Evolutionary conservation across 2,329 filamentous ascomycete species (phyloP).

Genomic region (Curvularia sp.): DNA sequence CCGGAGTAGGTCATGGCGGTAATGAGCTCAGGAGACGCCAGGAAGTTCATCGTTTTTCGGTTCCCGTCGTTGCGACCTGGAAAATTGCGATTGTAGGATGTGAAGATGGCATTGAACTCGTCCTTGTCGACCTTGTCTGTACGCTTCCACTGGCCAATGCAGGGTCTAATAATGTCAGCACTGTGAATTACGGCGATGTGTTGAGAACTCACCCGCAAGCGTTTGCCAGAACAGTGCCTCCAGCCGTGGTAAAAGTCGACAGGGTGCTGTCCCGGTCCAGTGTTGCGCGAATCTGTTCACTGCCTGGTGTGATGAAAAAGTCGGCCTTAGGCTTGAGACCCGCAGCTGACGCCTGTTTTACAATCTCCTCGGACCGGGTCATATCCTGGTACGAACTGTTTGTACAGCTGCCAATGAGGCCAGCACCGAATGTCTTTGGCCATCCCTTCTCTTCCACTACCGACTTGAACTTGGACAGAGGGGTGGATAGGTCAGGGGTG

Average conservation of each 20-base stretch:
- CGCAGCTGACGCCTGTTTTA: constrained; percentile 88
- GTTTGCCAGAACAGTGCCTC: constrained; percentile 89
- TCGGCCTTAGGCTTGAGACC: constrained; percentile 87
- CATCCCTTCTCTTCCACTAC: constrained; percentile 84
- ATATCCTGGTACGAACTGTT: constrained; percentile 99
- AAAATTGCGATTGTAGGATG: constrained; percentile 99
- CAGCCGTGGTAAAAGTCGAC: constrained; percentile 82
- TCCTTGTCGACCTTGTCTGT: constrained; percentile 86
- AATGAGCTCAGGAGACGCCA: constrained; percentile 94
- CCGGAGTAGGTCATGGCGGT: constrained; percentile 96
- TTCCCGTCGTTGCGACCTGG: constrained; percentile 97
- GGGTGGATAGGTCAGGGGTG: constrained; percentile 93
- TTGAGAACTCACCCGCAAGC: constrained; percentile 68
- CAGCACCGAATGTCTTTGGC: constrained; percentile 89
- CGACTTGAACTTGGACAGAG: constrained; percentile 86
- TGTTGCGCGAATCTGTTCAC: constrained; percentile 95
- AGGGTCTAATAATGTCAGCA: constrained; percentile 62
- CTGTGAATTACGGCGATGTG: not conserved
- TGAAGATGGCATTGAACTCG: constrained; percentile 90
- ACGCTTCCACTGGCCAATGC: constrained; percentile 90
- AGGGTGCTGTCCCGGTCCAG: constrained; percentile 88
- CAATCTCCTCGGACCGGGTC: constrained; percentile 90
- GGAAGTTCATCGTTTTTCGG: constrained; percentile 96
- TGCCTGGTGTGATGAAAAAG: constrained; percentile 96
- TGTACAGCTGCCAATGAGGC: constrained; percentile 96